Conservation (phyloP, 2,329 filamentous ascomycete genomes). For the Aspergillus amoenus region DNA sequence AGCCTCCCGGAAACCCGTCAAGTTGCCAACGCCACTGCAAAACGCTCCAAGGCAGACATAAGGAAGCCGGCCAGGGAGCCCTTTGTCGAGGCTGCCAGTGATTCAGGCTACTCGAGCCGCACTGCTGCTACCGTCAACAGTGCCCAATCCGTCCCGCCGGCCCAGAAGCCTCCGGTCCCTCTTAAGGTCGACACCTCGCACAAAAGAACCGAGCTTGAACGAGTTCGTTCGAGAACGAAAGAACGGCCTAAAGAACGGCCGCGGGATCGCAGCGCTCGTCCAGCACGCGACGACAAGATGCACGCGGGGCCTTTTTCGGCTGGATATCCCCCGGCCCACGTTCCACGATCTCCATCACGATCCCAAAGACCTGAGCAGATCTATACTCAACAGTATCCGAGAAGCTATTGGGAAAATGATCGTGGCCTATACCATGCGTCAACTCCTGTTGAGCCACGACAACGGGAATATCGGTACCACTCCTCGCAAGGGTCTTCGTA, state of each 20-base stretch:
- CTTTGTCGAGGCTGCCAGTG: constrained; percentile 53
- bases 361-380: constrained; percentile 33
- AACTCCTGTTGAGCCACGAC: constrained; percentile 30
- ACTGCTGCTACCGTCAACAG: constrained; percentile 54
- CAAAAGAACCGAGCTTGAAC: constrained; percentile 28
- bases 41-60: constrained; percentile 47
- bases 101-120: constrained; percentile 63
- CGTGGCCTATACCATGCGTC: constrained; percentile 34
- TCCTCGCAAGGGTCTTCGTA: constrained; percentile 25
- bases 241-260: constrained; percentile 35
- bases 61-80: constrained; percentile 33
- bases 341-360: constrained; percentile 35
- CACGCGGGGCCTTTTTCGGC: constrained; percentile 34
- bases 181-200: constrained; percentile 39
- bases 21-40: constrained; percentile 52
- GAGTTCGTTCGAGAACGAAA: constrained; percentile 31
- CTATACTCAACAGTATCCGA: constrained; percentile 31
- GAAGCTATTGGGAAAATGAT: constrained; percentile 38
- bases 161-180: constrained; percentile 37
- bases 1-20: constrained; percentile 48
- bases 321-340: constrained; percentile 28
- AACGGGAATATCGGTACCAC: constrained; percentile 34
- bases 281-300: constrained; percentile 36
- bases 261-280: constrained; percentile 28
- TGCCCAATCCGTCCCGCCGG: constrained; percentile 51